Evolutionary conservation across 352 stramenopile genomes (phyloP), one percentile per base, ranked within the genome.

Genomic region (Phytophthora podocarpi): DNA sequence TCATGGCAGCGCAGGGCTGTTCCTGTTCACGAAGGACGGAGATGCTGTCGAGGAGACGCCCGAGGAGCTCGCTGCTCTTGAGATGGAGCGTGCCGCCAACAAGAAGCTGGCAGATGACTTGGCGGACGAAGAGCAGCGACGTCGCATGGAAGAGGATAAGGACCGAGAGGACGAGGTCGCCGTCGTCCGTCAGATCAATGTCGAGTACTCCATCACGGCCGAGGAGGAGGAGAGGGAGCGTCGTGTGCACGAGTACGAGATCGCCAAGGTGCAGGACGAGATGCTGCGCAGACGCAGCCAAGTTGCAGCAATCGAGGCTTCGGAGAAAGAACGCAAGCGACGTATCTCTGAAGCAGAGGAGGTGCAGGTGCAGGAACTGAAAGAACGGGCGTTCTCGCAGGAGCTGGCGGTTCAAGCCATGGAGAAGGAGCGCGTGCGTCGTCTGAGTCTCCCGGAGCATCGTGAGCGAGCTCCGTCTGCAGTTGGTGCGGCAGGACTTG

Each of bases 171-270:
- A 87, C 31, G 80, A 92, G 41, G n/a, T 79, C 12, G 76, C 58
- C 21, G 74, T 92, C 45, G 79, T 90, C 41, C 80, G 83, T 9
- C 77, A 90, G 65, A 90, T 90, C 65, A 90, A 92, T 52, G 74
- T 87, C 15, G 78, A 90, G 60, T 78, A 73, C 31, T 87, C 77
- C 1, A 86, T 89, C 43, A 67, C 60, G 0, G 78, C 75, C 3
- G 80, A 78, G 18, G 74, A 90, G 24, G 74, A 86, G 39, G 83
- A 92, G 52, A 72, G 85, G 26, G 74, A 85, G 46, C 79, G 81
- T 2, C 79, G 83, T 23, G 67, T 92, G 49, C 73, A 68, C 37
- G 80, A 90, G 58, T 78, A 87, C 32, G 79, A 92, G 36, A 40
- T 90, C 34, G 65, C 79, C 26, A 80, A 83, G 21, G 67, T 87